Percentiles rank a stretch among this genome's conserved stretches.
Evolutionary conservation across 179 eudicot genomes (phyloP).

Genomic region (Nepenthes alata): DNA sequence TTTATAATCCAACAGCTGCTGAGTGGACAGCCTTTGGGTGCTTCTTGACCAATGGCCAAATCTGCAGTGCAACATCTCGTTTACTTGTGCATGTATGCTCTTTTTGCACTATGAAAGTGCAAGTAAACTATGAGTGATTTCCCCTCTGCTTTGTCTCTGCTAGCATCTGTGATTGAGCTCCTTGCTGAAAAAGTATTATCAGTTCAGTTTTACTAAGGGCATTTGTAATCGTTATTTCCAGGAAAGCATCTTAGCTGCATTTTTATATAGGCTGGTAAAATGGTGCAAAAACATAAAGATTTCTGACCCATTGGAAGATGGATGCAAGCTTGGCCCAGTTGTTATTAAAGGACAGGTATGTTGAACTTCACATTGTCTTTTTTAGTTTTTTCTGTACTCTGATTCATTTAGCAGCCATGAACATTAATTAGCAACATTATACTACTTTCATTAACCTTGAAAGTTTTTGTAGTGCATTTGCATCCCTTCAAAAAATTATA

Average conservation of each 20-base stretch:
- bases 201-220: background rate
- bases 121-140: background rate
- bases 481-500: too few relatives aligned
- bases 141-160: too few relatives aligned
- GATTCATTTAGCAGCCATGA: background rate
- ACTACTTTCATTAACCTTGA: too few relatives aligned
- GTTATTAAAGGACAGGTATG: slow-evolving; percentile 81
- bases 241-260: slow-evolving; percentile 79
- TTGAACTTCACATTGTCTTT: background rate
- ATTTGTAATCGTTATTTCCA: slow-evolving; percentile 19
- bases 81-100: slow-evolving; percentile 71
- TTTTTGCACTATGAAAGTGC: background rate
- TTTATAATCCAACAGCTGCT: slow-evolving; percentile 51
- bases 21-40: slow-evolving; percentile 94
- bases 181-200: background rate
- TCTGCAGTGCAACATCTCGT: slow-evolving; percentile 98
- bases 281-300: slow-evolving; percentile 87
- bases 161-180: background rate
- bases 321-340: slow-evolving; percentile 92
- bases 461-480: too few relatives aligned
- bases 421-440: too few relatives aligned
- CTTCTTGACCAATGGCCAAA: slow-evolving; percentile 99
- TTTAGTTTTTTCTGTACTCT: slow-evolving; percentile 2
- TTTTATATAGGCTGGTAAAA: slow-evolving; percentile 67
- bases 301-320: slow-evolving; percentile 93